These are phyloP conservation scores for Mycocentrospora acerina DNA, from an alignment of 2,329 filamentous ascomycete species.

Conservation along the genomic window DNA sequence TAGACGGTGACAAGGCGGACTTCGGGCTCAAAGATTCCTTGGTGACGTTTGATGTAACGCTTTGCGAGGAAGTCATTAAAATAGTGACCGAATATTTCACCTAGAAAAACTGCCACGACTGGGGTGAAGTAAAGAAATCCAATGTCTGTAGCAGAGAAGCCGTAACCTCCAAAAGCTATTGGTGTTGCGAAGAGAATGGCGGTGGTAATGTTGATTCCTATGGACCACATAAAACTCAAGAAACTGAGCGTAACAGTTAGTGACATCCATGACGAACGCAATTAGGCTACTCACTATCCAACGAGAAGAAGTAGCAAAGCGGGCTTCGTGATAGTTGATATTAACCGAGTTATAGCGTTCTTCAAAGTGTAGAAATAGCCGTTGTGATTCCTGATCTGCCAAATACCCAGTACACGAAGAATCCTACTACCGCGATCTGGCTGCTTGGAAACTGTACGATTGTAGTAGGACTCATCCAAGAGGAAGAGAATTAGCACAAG, in stretches of 20 bases:
- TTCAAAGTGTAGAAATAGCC: constrained; percentile 6
- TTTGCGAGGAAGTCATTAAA: constrained; percentile 30
- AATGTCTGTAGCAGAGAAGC: not conserved
- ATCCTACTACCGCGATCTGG: not conserved
- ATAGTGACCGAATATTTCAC: constrained; percentile 33
- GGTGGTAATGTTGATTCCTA: constrained; percentile 12
- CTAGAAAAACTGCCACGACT: constrained; percentile 31
- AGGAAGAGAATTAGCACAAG: constrained; percentile 1
- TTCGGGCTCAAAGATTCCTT: constrained; percentile 24
- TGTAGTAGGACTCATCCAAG: constrained; percentile 5
- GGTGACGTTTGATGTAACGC: constrained; percentile 25
- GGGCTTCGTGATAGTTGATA: not conserved
- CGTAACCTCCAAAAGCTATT: constrained; percentile 3
- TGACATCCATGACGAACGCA: not conserved
- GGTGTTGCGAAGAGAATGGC: constrained; percentile 6
- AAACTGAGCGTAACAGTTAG: constrained; percentile 2
- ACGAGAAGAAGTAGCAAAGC: not conserved
- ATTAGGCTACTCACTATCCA: not conserved
- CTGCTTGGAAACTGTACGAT: not conserved
- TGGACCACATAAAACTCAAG: constrained; percentile 6
- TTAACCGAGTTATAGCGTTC: not conserved
- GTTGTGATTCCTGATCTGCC: constrained; percentile 3
- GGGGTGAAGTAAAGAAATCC: constrained; percentile 32
- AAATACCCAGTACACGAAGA: constrained; percentile 2
- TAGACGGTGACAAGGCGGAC: constrained; percentile 29